Conservation (phyloP, 192 early-diverging fungal species). For the Backusella tarrabulga region DNA sequence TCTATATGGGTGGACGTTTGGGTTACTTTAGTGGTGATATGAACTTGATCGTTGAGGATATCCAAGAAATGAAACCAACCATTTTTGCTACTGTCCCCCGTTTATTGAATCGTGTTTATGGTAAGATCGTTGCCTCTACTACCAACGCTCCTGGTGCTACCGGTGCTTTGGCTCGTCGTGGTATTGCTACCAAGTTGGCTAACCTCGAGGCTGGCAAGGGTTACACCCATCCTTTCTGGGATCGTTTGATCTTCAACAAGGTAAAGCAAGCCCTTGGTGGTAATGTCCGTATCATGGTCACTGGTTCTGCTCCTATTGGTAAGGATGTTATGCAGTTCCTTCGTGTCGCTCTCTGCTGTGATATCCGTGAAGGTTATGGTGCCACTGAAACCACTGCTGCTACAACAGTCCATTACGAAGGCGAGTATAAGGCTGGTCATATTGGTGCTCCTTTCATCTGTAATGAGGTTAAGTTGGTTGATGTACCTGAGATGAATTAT, state of each 20-base stretch:
- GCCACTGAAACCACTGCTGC: conserved; percentile 77
- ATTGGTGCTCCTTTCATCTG: conserved; percentile 70
- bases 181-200: conserved; percentile 55
- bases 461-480: conserved; percentile 84
- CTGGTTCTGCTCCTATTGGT: conserved; percentile 86
- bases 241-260: conserved; percentile 82
- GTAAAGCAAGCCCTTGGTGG: conserved; percentile 77
- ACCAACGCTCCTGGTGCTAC: conserved; percentile 61
- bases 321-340: conserved; percentile 80
- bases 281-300: conserved; percentile 73
- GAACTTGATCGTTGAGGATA: conserved; percentile 75
- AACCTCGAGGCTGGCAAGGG: conserved; percentile 63
- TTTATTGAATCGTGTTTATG: conserved; percentile 87
- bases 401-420: conserved; percentile 45
- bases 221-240: conserved; percentile 82
- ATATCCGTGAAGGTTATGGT: conserved; percentile 87
- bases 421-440: conserved; percentile 72
- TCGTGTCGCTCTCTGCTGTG: conserved; percentile 74
- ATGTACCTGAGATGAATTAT: conserved; percentile 89
- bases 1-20: conserved; percentile 59
- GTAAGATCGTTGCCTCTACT: conserved; percentile 62
- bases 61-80: conserved; percentile 78
- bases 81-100: conserved; percentile 84
- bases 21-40: conserved; percentile 82
- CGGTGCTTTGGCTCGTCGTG: conserved; percentile 58